Conservation (phyloP, 306 rosid genomes). For the Fragaria iinumae region DNA sequence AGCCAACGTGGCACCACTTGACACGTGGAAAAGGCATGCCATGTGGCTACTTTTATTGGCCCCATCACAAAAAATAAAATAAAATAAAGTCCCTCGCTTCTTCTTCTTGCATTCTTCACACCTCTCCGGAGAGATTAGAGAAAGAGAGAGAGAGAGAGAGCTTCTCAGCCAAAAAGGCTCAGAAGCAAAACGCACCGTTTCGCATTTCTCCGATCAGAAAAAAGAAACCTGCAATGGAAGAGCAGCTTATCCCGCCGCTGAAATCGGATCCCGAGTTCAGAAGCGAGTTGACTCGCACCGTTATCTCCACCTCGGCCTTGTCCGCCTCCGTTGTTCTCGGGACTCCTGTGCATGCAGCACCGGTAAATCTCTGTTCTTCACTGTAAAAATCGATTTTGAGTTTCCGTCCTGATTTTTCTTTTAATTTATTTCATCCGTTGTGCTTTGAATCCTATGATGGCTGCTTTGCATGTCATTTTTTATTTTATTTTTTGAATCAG, state of each 20-base stretch:
- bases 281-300: constrained; percentile 37
- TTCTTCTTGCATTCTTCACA: not conserved
- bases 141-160: constrained; percentile 32
- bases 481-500: not conserved
- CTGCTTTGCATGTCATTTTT: constrained; percentile 21
- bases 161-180: constrained; percentile 20
- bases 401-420: not conserved
- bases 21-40: constrained; percentile 94
- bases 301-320: constrained; percentile 24
- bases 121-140: not conserved
- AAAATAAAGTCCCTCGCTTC: not conserved
- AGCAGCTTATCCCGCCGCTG: constrained; percentile 26
- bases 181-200: constrained; percentile 12
- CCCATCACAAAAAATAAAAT: not conserved
- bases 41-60: constrained; percentile 52
- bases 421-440: constrained; percentile 5
- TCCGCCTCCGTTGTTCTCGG: constrained; percentile 40
- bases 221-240: constrained; percentile 30
- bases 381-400: constrained; percentile 2
- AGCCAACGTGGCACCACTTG: constrained; percentile 53
- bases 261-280: constrained; percentile 39
- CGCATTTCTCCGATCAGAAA: constrained; percentile 21
- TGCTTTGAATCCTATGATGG: not conserved
- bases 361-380: constrained; percentile 38
- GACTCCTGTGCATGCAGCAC: constrained; percentile 26